Percentiles rank a stretch among this genome's conserved stretches.
Evolutionary conservation across 2,329 filamentous ascomycete genomes (phyloP).

Genomic region (Alternaria dauci): DNA sequence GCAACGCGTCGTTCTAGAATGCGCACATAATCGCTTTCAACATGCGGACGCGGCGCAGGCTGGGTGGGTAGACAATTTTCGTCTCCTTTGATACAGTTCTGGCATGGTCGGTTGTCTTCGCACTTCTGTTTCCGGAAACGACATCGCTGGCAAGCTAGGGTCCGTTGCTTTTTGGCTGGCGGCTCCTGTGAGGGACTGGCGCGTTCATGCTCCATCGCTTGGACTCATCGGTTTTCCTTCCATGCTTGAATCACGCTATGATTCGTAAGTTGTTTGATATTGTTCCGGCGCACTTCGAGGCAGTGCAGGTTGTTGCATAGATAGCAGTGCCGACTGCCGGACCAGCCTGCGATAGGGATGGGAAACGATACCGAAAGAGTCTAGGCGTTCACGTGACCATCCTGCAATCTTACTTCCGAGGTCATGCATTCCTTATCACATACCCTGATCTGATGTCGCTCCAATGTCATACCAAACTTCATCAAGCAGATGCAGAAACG

Average conservation of each 20-base stretch:
- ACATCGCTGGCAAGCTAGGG: constrained; percentile 65
- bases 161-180: constrained; percentile 24
- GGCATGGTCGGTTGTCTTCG: constrained; percentile 30
- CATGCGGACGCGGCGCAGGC: constrained; percentile 18
- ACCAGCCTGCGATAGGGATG: neutral
- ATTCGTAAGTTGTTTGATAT: no score
- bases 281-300: no score
- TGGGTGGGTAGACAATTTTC: constrained; percentile 64
- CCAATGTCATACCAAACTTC: neutral
- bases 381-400: neutral
- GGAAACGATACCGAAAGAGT: neutral
- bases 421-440: neutral
- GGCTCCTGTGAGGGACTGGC: constrained; percentile 13
- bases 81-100: constrained; percentile 80
- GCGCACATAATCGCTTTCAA: constrained; percentile 31
- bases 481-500: neutral
- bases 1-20: constrained; percentile 26
- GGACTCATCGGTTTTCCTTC: no score
- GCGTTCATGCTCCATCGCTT: neutral
- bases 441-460: neutral
- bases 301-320: no score
- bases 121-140: constrained; percentile 36
- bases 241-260: no score
- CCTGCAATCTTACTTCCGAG: neutral
- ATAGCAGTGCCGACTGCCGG: neutral